phyloP scores from a whole-genome alignment of 1,139 yeast species.

The Geotrichum bryndzae region DNA sequence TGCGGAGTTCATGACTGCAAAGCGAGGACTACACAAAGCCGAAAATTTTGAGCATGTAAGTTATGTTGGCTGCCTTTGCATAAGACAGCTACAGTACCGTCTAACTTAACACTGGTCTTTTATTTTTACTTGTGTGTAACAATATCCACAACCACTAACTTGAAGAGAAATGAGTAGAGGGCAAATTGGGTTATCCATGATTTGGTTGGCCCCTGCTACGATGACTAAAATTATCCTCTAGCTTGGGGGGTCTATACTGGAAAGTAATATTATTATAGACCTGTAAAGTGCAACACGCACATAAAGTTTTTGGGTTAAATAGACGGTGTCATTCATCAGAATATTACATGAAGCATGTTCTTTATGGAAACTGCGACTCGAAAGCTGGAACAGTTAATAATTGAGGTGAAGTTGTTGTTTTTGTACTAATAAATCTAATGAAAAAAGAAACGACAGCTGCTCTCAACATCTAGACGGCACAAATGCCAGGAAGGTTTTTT shows the following conservation, averaged over 20 bases:
- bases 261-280: background rate
- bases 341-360: background rate
- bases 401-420: background rate
- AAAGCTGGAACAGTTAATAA: background rate
- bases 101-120: background rate
- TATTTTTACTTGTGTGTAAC: background rate
- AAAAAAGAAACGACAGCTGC: background rate
- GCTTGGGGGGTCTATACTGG: background rate
- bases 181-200: too few species aligned
- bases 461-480: background rate
- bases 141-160: background rate
- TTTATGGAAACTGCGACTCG: background rate
- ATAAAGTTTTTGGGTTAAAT: background rate
- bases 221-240: too few species aligned
- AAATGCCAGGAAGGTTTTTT: background rate
- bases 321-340: background rate
- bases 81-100: background rate
- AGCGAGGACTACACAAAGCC: background rate
- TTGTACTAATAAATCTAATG: background rate
- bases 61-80: background rate
- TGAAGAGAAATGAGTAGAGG: background rate
- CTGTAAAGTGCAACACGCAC: too few species aligned
- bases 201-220: too few species aligned
- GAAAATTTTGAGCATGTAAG: background rate
- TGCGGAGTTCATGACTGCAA: background rate